Percentiles rank a stretch among this genome's conserved stretches.
These are phyloP conservation scores for Trametes cinnabarina DNA, from an alignment of 768 basidiomycete genomes.

Conservation along the genomic window DNA sequence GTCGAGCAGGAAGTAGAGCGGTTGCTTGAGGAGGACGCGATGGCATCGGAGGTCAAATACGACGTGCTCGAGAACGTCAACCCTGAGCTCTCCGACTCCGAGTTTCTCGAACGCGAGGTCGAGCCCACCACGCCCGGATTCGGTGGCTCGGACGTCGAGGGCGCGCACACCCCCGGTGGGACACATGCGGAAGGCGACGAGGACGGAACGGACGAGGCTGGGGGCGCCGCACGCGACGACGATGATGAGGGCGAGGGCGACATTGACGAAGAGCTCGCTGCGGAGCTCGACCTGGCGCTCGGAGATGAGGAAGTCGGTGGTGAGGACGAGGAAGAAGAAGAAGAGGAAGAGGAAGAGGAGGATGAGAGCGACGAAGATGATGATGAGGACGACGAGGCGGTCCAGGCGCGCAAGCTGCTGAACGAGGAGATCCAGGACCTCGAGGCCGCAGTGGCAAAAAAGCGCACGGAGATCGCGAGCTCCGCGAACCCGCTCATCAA, in stretches of 20 bases:
- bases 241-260: conserved; percentile 68
- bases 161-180: conserved; percentile 58
- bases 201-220: conserved; percentile 42
- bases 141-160: conserved; percentile 62
- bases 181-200: conserved; percentile 55
- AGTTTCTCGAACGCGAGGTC: conserved; percentile 70
- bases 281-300: conserved; percentile 84
- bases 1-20: conserved; percentile 93
- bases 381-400: conserved; percentile 73
- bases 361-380: conserved; percentile 65
- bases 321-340: conserved; percentile 64
- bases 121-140: conserved; percentile 73
- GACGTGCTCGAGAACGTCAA: conserved; percentile 89
- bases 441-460: conserved; percentile 85
- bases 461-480: conserved; percentile 76
- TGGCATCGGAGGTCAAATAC: conserved; percentile 74
- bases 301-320: conserved; percentile 61
- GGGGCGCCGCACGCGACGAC: conserved; percentile 54
- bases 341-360: conserved; percentile 55
- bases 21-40: conserved; percentile 73
- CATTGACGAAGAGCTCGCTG: conserved; percentile 85
- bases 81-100: conserved; percentile 86
- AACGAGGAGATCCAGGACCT: conserved; percentile 89
- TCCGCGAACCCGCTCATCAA: conserved; percentile 86
- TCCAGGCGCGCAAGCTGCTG: conserved; percentile 73